Base-by-base conservation (phyloP, 495 filamentous ascomycete species). In the Tuber magnatum region DNA sequence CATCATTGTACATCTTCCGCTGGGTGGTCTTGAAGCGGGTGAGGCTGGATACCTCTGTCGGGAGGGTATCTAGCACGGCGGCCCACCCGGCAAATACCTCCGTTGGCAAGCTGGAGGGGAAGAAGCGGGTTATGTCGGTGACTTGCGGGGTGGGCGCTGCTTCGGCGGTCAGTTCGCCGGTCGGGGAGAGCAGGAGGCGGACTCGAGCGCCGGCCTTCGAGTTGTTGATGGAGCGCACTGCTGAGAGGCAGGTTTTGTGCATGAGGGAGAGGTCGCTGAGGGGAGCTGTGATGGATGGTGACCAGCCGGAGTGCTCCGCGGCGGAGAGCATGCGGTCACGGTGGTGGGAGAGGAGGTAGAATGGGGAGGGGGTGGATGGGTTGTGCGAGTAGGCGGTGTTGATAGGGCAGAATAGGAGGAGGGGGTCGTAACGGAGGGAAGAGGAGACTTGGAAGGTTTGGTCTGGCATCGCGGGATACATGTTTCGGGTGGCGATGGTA, bases 321-420 rank as follows among this genome's bases (percentile, higher is more conserved):
- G 93, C 92, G 74, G 86, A 85, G 68, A 93, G 86, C 81, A 97
- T 71, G n/a, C 90, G 93, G 80, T 95, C 91, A 35, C 88, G 89
- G 83, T 98, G 94, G 83, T 90, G 91, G 68, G 88, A 84, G 20
- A 97, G 87, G 85, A 97, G 92, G 85, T 97, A 97, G 80, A 95
- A 91, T 32, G 77, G 78, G 68, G 76, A 75, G 20, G 75, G 61
- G 28, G 4, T 65, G 56, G 56, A 65, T 35, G 28, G 46, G 69
- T 76, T 28, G 81, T 69, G 43, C 65, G 70, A 22, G 74, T 77
- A 38, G 78, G 80, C 1, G 89, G 89, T n/a, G 88, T 90, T 70
- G 40, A 41, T 42, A 68, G 73, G 14, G 84, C 75, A 24, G 46
- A 81, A 71, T 9, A 86, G 83, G 42, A 97, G 89, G 9, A 82